Percentiles rank a stretch among this genome's conserved stretches.
phyloP scores from a whole-genome alignment of 2,329 filamentous ascomycete species.

The Calonectria leucothoes region DNA sequence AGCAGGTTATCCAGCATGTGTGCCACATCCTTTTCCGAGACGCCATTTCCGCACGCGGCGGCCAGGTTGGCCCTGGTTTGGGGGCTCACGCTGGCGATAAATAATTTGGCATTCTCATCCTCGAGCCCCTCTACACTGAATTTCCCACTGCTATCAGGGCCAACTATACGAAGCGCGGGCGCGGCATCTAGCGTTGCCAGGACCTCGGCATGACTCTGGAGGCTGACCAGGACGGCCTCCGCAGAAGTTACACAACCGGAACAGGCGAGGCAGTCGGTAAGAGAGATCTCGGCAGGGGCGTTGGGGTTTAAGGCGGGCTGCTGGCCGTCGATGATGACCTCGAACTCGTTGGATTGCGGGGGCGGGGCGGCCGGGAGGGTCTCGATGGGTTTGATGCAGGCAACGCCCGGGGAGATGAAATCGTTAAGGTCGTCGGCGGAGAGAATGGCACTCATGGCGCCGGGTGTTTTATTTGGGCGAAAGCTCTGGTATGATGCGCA shows the following conservation, averaged over 20 bases:
- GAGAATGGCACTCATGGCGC: constrained; percentile 93
- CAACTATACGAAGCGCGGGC: constrained; percentile 58
- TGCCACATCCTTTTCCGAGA: constrained; percentile 79
- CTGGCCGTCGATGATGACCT: constrained; percentile 94
- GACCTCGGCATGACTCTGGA: constrained; percentile 95
- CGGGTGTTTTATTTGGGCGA: constrained; percentile 12
- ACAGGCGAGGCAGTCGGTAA: constrained; percentile 97
- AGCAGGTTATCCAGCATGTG: constrained; percentile 87
- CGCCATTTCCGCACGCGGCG: constrained; percentile 79
- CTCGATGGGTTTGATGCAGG: constrained; percentile 98
- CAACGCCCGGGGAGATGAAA: constrained; percentile 97
- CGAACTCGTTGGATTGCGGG: constrained; percentile 67
- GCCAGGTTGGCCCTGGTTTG: constrained; percentile 91
- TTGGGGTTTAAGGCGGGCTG: constrained; percentile 65
- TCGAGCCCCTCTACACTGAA: constrained; percentile 64
- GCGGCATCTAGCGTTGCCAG: constrained; percentile 81
- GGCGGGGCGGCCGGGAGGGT: constrained; percentile 75
- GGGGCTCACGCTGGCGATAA: constrained; percentile 92
- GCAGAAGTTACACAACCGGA: constrained; percentile 98
- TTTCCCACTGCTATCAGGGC: constrained; percentile 46
- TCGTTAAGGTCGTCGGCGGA: constrained; percentile 98
- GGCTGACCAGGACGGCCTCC: constrained; percentile 93
- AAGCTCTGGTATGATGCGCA: constrained; percentile 8
- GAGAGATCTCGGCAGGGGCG: constrained; percentile 88
- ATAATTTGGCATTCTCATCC: constrained; percentile 76